Evolutionary conservation across 164 flowering plant species (phyloP), one percentile per base, ranked within the genome.

Genomic region (Sextonia rubra): DNA sequence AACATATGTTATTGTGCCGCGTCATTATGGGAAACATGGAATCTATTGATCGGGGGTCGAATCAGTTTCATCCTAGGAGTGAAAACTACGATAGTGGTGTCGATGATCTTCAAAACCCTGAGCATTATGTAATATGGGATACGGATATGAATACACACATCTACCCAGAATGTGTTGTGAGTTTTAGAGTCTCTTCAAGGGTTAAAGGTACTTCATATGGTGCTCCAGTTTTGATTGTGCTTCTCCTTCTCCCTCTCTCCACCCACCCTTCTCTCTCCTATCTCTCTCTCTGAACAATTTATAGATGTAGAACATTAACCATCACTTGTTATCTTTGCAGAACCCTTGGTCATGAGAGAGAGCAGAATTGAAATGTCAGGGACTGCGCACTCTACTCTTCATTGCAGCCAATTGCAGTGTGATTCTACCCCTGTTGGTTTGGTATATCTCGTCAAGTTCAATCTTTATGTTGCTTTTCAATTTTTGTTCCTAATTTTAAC

Each of bases 1-100:
- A 71, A 24, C 83, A 92, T 82, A 77, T 92, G 87, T 81, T 91
- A 62, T 81, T 93, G 23, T 96, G 99, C 67, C 97, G 97, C 71
- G 97, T 93, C 22, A 88, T 93, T 68, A 70, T 92, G 97, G 99
- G 99, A 79, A 91, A 89, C 49, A 88, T 90, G 93, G 99, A 93
- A 82, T 76, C 77, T 47, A 80, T 96, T 79, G 77, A 66, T 76
- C 77, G 80, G 74, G 98, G 91, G 64, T 87, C 88, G 37, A 73
- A 77, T 65, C 98, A 91, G 73, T 86, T 80, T 69, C 89, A 82
- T 81, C 94, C 99, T 30, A 88, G 90, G 72, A 81, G 84, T 30
- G 90, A 85, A 76, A 78, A 83, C 44, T 92, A 82, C 73, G 99
- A 96, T 82, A 93, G 85, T 77, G 98, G 97, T 64, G 94, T 88